Conservation (phyloP, 495 filamentous ascomycete species). For the Hypoxylon trugodes region DNA sequence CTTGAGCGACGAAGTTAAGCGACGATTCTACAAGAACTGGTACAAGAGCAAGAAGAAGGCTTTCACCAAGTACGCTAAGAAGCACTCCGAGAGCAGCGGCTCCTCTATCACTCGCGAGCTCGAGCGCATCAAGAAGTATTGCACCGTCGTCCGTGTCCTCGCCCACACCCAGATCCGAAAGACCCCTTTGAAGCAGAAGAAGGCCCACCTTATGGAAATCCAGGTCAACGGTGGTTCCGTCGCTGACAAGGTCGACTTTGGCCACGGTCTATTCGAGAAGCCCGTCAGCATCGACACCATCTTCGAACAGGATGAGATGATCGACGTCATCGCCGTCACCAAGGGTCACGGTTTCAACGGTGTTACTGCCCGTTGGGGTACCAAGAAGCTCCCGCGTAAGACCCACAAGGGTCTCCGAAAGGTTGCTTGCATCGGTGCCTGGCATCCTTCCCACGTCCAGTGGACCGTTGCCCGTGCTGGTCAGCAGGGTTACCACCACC, state of each 20-base stretch:
- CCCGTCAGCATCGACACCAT: conserved; percentile 88
- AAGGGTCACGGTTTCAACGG: conserved; percentile 99
- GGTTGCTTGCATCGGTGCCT: conserved; percentile 99
- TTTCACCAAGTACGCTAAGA: conserved; percentile 99
- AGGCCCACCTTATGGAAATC: conserved; percentile 99
- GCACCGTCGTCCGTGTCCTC: conserved; percentile 98
- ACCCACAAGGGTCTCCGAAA: conserved; percentile 99
- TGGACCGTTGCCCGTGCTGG: conserved; percentile 99
- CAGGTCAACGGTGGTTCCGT: conserved; percentile 98
- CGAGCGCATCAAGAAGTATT: conserved; percentile 99
- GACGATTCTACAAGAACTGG: conserved; percentile 99
- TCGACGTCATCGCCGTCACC: conserved; percentile 99
- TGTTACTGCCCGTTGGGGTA: conserved; percentile 98
- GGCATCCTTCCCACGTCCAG: conserved; percentile 99
- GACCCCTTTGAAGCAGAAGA: conserved; percentile 99
- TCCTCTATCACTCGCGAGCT: conserved; percentile 93
- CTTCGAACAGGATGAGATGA: conserved; percentile 99
- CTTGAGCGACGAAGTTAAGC: conserved; percentile 96
- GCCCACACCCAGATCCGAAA: conserved; percentile 99
- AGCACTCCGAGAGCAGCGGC: conserved; percentile 92
- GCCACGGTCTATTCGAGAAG: conserved; percentile 96
- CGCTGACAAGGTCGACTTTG: conserved; percentile 95
- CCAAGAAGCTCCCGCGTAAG: conserved; percentile 99
- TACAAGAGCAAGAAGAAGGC: conserved; percentile 99
- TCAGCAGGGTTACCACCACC: conserved; percentile 99